These are phyloP conservation scores for Fonticula alba DNA, from an alignment of 78 protist genomes.

Conservation along the genomic window DNA sequence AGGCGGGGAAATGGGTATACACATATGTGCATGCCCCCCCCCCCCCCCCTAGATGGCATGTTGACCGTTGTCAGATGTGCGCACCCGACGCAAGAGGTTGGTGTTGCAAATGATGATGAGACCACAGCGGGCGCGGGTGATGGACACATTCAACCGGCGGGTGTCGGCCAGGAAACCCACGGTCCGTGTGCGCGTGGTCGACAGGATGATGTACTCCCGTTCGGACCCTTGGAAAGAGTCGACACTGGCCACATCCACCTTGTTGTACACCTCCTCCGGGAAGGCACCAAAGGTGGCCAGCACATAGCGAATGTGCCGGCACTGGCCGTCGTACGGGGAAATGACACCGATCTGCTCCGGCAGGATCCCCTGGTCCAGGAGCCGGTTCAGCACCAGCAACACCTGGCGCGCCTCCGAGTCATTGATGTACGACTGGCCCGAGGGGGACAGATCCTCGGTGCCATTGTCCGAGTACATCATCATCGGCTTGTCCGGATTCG, in stretches of 20 bases:
- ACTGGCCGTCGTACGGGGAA: constrained; percentile 99
- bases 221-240: constrained; percentile 99
- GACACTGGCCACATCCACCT: constrained; percentile 83
- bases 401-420: constrained; percentile 83
- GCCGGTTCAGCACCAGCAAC: constrained; percentile 49
- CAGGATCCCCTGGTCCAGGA: constrained; percentile 58
- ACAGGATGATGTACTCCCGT: constrained; percentile 91
- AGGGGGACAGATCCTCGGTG: constrained; percentile 82
- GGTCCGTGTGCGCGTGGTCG: constrained; percentile 97
- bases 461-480: constrained; percentile 72
- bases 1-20: too few relatives aligned
- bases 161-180: constrained; percentile 97
- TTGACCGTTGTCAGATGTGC: too few relatives aligned
- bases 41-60: too few relatives aligned
- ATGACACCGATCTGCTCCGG: constrained; percentile 95
- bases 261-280: constrained; percentile 54
- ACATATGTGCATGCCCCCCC: too few relatives aligned
- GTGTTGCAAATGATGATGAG: constrained; percentile 91
- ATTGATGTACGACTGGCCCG: constrained; percentile 96
- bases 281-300: too few relatives aligned
- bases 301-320: constrained; percentile 85
- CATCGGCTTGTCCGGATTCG: constrained; percentile 79
- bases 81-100: constrained; percentile 62
- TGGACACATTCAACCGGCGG: constrained; percentile 96
- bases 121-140: constrained; percentile 96